phyloP scores from a whole-genome alignment of 306 rosid species.

The Styphnolobium japonicum region DNA sequence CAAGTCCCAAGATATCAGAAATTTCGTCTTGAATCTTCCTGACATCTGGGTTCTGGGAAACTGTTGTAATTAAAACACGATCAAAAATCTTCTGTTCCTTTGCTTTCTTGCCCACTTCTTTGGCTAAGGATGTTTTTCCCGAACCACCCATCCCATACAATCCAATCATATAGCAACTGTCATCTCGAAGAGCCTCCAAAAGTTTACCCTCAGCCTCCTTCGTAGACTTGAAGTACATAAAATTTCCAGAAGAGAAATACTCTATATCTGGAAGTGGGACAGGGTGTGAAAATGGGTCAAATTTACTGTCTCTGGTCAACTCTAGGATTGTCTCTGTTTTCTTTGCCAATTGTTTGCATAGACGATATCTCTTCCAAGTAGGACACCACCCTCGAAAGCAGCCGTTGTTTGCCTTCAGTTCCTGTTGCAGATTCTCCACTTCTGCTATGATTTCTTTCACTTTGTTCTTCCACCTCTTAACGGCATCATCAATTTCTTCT shows the following conservation, averaged over 20 bases:
- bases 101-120: neutral
- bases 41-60: neutral
- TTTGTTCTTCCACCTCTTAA: neutral
- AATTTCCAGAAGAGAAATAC: neutral
- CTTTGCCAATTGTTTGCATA: neutral
- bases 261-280: neutral
- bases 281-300: neutral
- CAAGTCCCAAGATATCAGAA: neutral
- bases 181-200: neutral
- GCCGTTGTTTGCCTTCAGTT: neutral
- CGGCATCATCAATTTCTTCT: neutral
- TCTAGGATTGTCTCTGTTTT: neutral
- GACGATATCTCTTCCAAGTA: neutral
- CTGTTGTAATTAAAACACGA: neutral
- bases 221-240: neutral
- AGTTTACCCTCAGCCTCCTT: neutral
- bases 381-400: neutral
- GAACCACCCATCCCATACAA: neutral
- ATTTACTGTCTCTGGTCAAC: neutral
- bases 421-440: neutral
- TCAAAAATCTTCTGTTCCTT: neutral
- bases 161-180: neutral
- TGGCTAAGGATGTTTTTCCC: neutral
- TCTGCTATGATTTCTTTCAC: neutral
- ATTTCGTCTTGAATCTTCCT: neutral